These are phyloP conservation scores for Cyclotella kingstonii DNA, from an alignment of 108 stramenopile species.

Conservation along the genomic window DNA sequence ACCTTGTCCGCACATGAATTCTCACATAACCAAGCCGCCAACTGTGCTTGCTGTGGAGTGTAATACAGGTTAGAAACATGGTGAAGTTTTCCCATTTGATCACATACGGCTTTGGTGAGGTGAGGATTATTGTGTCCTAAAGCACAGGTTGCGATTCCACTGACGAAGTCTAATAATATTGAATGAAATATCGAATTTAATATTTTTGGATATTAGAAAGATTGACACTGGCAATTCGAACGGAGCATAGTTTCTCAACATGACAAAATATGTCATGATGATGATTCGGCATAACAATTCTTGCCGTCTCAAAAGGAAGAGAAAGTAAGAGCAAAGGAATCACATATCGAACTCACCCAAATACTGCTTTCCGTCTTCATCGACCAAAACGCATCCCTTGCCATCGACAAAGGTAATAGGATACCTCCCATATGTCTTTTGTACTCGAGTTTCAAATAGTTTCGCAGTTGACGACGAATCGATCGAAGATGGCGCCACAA, in stretches of 20 bases:
- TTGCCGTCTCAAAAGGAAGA: not conserved
- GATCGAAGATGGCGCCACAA: slow-evolving; percentile 37
- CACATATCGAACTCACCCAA: slow-evolving; percentile 30
- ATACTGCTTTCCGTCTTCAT: slow-evolving; percentile 84
- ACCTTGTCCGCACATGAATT: slow-evolving; percentile 91
- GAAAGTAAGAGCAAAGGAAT: not conserved
- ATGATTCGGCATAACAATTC: not conserved
- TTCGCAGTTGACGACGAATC: slow-evolving; percentile 19
- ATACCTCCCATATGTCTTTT: slow-evolving; percentile 86
- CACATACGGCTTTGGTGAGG: slow-evolving; percentile 72
- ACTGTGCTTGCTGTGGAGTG: slow-evolving; percentile 84
- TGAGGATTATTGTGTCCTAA: slow-evolving; percentile 89
- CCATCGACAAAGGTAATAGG: slow-evolving; percentile 83
- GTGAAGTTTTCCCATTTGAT: slow-evolving; percentile 86
- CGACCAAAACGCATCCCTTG: slow-evolving; percentile 73
- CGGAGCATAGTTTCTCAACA: not conserved
- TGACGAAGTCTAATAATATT: slow-evolving; percentile 80
- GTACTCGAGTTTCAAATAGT: slow-evolving; percentile 66
- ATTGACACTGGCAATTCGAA: not conserved
- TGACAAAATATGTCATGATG: not conserved
- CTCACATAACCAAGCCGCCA: slow-evolving; percentile 91
- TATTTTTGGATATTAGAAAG: not conserved
- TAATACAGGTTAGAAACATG: slow-evolving; percentile 95
- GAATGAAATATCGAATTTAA: no score
- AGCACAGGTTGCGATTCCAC: slow-evolving; percentile 95